These are phyloP conservation scores for Torulaspora indica DNA, from an alignment of 805 yeast genomes.

Conservation along the genomic window DNA sequence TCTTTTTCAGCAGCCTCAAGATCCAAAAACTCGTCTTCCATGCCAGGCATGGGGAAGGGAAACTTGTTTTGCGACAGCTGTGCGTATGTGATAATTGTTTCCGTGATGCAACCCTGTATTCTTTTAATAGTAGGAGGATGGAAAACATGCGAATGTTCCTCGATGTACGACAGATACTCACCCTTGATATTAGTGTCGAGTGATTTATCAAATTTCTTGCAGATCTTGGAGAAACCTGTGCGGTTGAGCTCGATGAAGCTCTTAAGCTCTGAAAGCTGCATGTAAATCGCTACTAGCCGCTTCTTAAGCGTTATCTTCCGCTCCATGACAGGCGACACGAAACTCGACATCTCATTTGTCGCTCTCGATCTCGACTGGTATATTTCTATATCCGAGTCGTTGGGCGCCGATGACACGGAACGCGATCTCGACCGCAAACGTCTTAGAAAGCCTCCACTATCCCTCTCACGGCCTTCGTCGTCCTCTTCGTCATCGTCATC, in stretches of 20 bases:
- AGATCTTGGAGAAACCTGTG: slow-evolving; percentile 84
- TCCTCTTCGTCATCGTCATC: slow-evolving; percentile 12
- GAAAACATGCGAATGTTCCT: slow-evolving; percentile 52
- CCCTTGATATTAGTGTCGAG: slow-evolving; percentile 55
- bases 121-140: slow-evolving; percentile 41
- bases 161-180: slow-evolving; percentile 50
- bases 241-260: slow-evolving; percentile 79
- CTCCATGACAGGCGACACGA: slow-evolving; percentile 25
- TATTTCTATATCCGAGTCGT: slow-evolving; percentile 8
- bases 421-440: slow-evolving; percentile 4
- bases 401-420: slow-evolving; percentile 11
- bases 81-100: slow-evolving; percentile 53
- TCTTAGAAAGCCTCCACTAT: neutral
- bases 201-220: slow-evolving; percentile 88
- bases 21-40: slow-evolving; percentile 13
- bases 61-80: slow-evolving; percentile 32
- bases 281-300: slow-evolving; percentile 61
- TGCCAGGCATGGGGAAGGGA: slow-evolving; percentile 11
- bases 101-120: slow-evolving; percentile 52
- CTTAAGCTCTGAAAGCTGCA: slow-evolving; percentile 72
- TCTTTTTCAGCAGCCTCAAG: slow-evolving; percentile 43
- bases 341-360: slow-evolving; percentile 12
- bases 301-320: slow-evolving; percentile 58
- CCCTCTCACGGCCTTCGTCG: slow-evolving; percentile 1
- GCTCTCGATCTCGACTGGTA: slow-evolving; percentile 14